These are phyloP conservation scores for Piloderma croceum DNA, from an alignment of 768 basidiomycete species.

Conservation along the genomic window DNA sequence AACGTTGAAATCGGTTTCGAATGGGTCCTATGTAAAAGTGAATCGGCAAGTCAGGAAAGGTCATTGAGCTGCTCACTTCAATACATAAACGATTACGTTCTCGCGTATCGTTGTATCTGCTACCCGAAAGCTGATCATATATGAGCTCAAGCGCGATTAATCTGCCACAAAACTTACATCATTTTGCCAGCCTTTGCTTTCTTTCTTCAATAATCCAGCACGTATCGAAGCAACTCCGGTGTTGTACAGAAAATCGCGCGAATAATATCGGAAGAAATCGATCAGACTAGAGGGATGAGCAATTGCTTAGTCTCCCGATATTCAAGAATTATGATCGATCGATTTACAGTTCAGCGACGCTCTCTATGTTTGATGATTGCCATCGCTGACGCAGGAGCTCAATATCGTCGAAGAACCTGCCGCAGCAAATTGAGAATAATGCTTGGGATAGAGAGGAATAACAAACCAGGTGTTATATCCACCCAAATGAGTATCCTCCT, in stretches of 20 bases:
- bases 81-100: conserved; percentile 95
- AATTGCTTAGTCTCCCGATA: too few relatives aligned
- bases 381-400: conserved; percentile 87
- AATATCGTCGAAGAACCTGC: conserved; percentile 95
- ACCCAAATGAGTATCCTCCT: conserved; percentile 79
- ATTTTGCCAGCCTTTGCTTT: conserved; percentile 90
- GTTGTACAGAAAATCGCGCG: conserved; percentile 89
- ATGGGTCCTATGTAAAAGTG: conserved; percentile 73
- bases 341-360: conserved; percentile 87
- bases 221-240: conserved; percentile 89
- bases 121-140: conserved; percentile 37
- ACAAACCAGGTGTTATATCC: conserved; percentile 77
- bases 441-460: too few relatives aligned
- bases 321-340: too few relatives aligned
- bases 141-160: neutral
- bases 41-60: too few relatives aligned
- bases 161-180: conserved; percentile 52
- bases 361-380: conserved; percentile 90
- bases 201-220: conserved; percentile 83
- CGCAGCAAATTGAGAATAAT: too few relatives aligned
- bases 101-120: conserved; percentile 61
- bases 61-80: conserved; percentile 58
- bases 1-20: conserved; percentile 95
- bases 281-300: conserved; percentile 79
- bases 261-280: conserved; percentile 96